Evolutionary conservation across 1,284 basidiomycete species (phyloP).

Genomic region (Trametes pubescens): DNA sequence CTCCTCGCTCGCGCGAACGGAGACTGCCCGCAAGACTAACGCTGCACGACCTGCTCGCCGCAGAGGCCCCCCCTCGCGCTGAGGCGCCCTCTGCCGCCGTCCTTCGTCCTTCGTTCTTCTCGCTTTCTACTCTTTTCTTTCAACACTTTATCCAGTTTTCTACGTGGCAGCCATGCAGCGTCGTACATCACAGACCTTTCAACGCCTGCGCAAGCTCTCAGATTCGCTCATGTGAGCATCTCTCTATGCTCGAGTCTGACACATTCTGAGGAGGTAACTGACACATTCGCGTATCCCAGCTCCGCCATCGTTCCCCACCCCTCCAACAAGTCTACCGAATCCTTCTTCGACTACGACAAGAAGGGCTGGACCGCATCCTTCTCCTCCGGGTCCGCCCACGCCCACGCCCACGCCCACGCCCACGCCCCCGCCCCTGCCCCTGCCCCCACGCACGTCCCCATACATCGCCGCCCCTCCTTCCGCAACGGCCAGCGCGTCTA

Average conservation of each 20-base stretch:
- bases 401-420: not conserved
- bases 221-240: conserved; percentile 21
- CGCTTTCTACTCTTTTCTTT: not conserved
- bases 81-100: not conserved
- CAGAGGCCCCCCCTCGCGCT: conserved; percentile 7
- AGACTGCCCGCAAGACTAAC: not conserved
- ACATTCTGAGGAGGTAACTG: too few species aligned
- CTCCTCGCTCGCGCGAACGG: not conserved
- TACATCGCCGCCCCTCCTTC: conserved; percentile 13
- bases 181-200: conserved; percentile 21
- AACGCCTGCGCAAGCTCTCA: conserved; percentile 26
- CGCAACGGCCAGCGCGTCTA: conserved; percentile 19
- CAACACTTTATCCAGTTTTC: not conserved
- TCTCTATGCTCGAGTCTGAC: not conserved
- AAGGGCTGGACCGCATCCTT: conserved; percentile 10
- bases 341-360: conserved; percentile 24
- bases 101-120: conserved; percentile 4
- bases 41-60: not conserved
- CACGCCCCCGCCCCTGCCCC: too few species aligned
- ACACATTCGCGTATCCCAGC: not conserved
- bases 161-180: conserved; percentile 17
- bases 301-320: conserved; percentile 12
- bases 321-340: not conserved
- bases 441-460: too few species aligned
- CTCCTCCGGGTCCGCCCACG: not conserved